Evolutionary conservation across 108 stramenopile species (phyloP).

Genomic region (Schizochytrium sp.): DNA sequence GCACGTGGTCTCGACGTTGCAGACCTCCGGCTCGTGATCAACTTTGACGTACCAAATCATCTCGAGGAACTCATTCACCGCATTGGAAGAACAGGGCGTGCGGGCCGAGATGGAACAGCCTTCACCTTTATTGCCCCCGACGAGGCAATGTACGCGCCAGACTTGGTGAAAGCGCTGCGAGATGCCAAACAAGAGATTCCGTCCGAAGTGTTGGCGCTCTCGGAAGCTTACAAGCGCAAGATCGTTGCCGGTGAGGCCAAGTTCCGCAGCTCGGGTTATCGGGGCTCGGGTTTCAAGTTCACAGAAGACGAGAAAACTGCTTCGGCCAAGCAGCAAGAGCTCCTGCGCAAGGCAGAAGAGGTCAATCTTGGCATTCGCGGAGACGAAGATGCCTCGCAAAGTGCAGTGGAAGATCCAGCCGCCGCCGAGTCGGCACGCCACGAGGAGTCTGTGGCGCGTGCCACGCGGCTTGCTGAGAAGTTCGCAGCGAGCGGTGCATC

Average conservation of each 20-base stretch:
- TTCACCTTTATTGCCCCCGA: constrained; percentile 91
- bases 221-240: constrained; percentile 80
- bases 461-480: background rate
- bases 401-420: background rate
- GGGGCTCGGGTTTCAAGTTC: constrained; percentile 91
- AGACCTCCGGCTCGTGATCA: constrained; percentile 67
- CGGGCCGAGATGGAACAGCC: constrained; percentile 79
- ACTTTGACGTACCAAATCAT: constrained; percentile 94
- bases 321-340: constrained; percentile 66
- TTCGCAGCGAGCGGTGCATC: background rate
- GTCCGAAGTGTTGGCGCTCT: constrained; percentile 66
- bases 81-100: constrained; percentile 92
- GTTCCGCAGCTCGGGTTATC: constrained; percentile 81
- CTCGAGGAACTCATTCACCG: constrained; percentile 97
- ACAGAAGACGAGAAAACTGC: constrained; percentile 87
- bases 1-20: constrained; percentile 94
- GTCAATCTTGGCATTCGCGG: constrained; percentile 81
- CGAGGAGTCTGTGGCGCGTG: background rate
- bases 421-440: background rate
- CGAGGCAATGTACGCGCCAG: constrained; percentile 89
- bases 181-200: constrained; percentile 80
- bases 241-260: constrained; percentile 83
- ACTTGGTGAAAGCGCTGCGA: constrained; percentile 73
- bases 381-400: constrained; percentile 52
- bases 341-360: constrained; percentile 52